These are phyloP conservation scores for Fusarium austroafricanum DNA, from an alignment of 2,329 filamentous ascomycete species.

Conservation along the genomic window DNA sequence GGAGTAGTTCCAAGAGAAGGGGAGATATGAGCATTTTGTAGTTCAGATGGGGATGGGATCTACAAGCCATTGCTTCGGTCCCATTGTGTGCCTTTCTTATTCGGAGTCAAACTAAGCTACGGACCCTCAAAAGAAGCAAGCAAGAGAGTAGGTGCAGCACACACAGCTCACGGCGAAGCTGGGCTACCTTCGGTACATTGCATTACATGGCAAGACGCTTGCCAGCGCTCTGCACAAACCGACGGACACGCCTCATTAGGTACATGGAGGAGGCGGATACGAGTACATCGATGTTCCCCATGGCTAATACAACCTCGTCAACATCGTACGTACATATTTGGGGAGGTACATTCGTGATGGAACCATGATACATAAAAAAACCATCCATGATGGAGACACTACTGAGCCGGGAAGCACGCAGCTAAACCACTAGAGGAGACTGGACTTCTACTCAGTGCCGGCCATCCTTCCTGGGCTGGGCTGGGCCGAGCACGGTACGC, in stretches of 20 bases:
- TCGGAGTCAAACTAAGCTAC: constrained; percentile 32
- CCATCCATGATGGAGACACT: constrained; percentile 34
- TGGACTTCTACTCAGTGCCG: constrained; percentile 29
- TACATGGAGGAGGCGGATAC: constrained; percentile 35
- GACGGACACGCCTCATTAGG: constrained; percentile 8
- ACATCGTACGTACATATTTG: constrained; percentile 8
- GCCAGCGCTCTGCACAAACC: constrained; percentile 8
- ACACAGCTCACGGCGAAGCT: constrained; percentile 31
- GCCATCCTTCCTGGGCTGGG: constrained; percentile 14
- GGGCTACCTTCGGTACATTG: constrained; percentile 14
- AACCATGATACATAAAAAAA: constrained; percentile 38
- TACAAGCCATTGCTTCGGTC: constrained; percentile 36
- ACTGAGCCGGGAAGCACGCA: constrained; percentile 32
- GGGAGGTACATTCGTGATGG: constrained; percentile 28
- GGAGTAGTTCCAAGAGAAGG: constrained; percentile 31
- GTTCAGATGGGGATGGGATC: constrained; percentile 38
- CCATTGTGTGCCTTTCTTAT: constrained; percentile 31
- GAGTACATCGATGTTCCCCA: constrained; percentile 32
- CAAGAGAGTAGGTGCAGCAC: constrained; percentile 9
- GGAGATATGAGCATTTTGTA: constrained; percentile 45
- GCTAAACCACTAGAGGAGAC: constrained; percentile 26
- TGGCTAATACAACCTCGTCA: constrained; percentile 40
- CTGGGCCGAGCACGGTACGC: constrained; percentile 1
- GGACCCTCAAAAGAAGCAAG: constrained; percentile 30
- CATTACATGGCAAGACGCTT: constrained; percentile 37